Evolutionary conservation across 257 asterid genomes (phyloP).

Genomic region (Lycium barbarum): DNA sequence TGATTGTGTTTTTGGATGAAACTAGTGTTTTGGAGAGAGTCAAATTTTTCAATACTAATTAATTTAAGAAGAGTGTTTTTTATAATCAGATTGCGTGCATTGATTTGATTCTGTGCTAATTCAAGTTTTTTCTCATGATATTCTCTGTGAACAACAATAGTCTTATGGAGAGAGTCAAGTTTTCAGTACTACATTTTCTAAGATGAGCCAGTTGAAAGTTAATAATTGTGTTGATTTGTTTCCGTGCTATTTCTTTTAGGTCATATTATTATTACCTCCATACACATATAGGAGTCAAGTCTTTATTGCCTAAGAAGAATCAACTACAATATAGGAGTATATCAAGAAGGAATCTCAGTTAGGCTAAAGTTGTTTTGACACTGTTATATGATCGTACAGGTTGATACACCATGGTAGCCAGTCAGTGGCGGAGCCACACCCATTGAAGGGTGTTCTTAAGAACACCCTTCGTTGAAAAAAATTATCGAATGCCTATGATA

Average conservation of each 20-base stretch:
- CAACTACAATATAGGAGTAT: background rate
- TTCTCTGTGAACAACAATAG: background rate
- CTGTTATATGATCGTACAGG: background rate
- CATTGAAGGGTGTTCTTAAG: no score
- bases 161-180: background rate
- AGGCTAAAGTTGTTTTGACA: background rate
- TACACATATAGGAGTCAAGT: background rate
- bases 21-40: background rate
- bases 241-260: background rate
- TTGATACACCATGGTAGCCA: background rate
- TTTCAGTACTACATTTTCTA: background rate
- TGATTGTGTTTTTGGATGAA: background rate
- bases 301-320: conserved; percentile 2
- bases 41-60: background rate
- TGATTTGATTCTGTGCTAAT: conserved; percentile 7
- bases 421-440: no score
- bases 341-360: background rate
- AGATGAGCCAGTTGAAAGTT: background rate
- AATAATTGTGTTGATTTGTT: background rate
- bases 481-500: no score
- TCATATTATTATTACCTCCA: background rate
- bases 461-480: no score
- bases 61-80: background rate
- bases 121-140: background rate
- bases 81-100: background rate